Conservation (phyloP, 805 yeast genomes). For the Candida schatavii region DNA sequence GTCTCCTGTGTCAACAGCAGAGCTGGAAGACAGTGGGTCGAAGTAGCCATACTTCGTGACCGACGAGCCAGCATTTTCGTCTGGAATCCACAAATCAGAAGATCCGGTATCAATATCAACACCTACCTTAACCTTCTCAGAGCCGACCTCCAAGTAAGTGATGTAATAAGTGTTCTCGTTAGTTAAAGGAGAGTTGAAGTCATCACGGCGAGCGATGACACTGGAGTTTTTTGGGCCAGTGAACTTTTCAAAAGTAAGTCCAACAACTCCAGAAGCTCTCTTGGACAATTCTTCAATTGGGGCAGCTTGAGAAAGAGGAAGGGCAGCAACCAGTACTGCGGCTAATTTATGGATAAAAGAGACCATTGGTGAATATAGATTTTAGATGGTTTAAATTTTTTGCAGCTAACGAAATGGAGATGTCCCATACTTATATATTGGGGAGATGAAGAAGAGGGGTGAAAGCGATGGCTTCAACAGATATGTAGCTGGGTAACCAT, state of each 20-base stretch:
- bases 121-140: constrained; percentile 15
- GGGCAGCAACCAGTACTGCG: neutral
- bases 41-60: constrained; percentile 14
- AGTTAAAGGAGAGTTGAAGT: neutral
- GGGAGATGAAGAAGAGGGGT: too few relatives aligned
- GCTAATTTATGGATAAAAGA: neutral
- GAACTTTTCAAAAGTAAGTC: neutral
- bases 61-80: neutral
- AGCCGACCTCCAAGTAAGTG: constrained; percentile 15
- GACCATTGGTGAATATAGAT: too few relatives aligned
- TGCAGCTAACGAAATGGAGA: too few relatives aligned
- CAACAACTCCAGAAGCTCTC: constrained; percentile 1
- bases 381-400: too few relatives aligned
- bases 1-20: constrained; percentile 24
- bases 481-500: too few relatives aligned
- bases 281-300: constrained; percentile 1
- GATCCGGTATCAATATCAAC: constrained; percentile 35
- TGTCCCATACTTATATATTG: too few relatives aligned
- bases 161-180: constrained; percentile 16
- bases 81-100: constrained; percentile 27
- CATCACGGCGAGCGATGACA: neutral
- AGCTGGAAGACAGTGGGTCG: constrained; percentile 26
- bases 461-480: too few relatives aligned
- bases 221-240: neutral
- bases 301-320: neutral